Conservation (phyloP, 2,329 filamentous ascomycete genomes). For the Fusarium palustre region DNA sequence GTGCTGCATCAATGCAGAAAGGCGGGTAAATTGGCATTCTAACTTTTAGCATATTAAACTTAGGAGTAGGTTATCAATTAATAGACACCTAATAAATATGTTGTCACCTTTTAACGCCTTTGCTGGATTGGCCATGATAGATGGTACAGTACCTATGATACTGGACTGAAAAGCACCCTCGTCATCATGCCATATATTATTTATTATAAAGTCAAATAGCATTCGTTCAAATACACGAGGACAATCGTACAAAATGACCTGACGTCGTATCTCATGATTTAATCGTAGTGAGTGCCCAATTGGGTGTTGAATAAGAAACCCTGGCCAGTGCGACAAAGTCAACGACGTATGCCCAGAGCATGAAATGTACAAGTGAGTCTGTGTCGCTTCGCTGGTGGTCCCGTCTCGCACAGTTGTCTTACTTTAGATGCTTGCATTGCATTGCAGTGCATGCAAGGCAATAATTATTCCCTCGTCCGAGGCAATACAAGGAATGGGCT, state of each 20-base stretch:
- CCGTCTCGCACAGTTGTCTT: slow-evolving; percentile 24
- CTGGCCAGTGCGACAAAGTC: slow-evolving; percentile 14
- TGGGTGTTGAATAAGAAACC: background rate
- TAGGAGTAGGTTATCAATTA: background rate
- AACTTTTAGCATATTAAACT: background rate
- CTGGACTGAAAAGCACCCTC: background rate
- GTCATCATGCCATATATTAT: slow-evolving; percentile 31
- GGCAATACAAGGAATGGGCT: background rate
- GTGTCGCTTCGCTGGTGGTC: slow-evolving; percentile 10
- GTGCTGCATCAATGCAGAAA: background rate
- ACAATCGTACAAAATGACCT: slow-evolving; percentile 19
- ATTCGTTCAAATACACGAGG: background rate
- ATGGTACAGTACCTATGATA: background rate
- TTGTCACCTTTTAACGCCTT: slow-evolving; percentile 10
- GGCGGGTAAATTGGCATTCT: background rate
- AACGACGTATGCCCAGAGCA: slow-evolving; percentile 39
- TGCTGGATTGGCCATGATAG: background rate
- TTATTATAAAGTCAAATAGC: background rate
- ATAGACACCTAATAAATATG: background rate
- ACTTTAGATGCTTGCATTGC: slow-evolving; percentile 8
- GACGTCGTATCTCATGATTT: slow-evolving; percentile 25
- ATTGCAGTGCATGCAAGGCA: background rate
- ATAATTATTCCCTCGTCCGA: slow-evolving; percentile 7
- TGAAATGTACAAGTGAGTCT: slow-evolving; percentile 24
- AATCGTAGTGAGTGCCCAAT: background rate